Percentiles rank a stretch among this genome's conserved stretches.
Evolutionary conservation across 805 yeast species (phyloP).

Genomic region (Candida peoriensis): DNA sequence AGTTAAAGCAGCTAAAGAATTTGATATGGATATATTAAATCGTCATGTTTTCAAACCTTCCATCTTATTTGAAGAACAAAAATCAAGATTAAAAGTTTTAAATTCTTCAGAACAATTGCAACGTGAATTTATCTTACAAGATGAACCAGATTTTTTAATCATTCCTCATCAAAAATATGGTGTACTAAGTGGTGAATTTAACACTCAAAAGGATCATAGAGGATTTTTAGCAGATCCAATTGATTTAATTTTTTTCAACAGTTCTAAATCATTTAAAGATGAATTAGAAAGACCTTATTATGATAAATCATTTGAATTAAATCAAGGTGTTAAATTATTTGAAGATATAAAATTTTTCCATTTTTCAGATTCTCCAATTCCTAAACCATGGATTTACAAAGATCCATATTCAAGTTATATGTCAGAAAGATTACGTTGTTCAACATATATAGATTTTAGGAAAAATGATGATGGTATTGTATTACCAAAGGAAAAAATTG

Average conservation of each 20-base stretch:
- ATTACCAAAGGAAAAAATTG: conserved; percentile 1
- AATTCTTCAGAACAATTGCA: background rate
- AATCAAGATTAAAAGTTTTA: conserved; percentile 1
- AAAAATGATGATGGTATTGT: conserved; percentile 2
- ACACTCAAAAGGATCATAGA: conserved; percentile 19
- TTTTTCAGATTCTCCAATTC: conserved; percentile 61
- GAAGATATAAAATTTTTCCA: conserved; percentile 44
- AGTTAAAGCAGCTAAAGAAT: conserved; percentile 31
- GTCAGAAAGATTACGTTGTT: conserved; percentile 14
- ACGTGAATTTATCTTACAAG: conserved; percentile 7
- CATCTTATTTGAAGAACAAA: conserved; percentile 13
- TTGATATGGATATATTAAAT: conserved; percentile 50
- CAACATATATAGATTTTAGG: conserved; percentile 10
- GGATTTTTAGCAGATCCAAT: background rate
- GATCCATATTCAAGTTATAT: conserved; percentile 8
- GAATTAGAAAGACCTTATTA: background rate
- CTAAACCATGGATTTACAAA: conserved; percentile 55
- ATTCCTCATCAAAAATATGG: conserved; percentile 42
- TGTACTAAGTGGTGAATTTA: conserved; percentile 31
- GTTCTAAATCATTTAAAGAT: background rate
- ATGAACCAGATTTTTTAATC: conserved; percentile 18
- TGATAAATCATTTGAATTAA: conserved; percentile 15
- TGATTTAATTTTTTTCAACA: background rate
- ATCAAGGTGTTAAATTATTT: conserved; percentile 15
- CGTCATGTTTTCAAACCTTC: conserved; percentile 31